Base-by-base conservation (phyloP, 768 basidiomycete species). In the Termitomyces sp. region DNA sequence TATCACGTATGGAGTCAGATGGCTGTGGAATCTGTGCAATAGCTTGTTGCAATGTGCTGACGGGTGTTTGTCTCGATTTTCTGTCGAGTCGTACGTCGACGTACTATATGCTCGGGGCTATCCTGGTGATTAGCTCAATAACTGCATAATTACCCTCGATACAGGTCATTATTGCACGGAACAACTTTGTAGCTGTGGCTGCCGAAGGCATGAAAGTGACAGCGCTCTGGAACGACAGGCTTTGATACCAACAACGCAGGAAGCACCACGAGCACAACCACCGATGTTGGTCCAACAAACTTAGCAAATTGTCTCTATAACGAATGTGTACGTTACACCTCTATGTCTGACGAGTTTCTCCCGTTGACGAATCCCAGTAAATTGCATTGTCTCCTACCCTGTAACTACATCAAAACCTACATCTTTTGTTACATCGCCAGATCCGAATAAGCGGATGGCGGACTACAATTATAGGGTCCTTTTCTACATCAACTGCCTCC, bases 41-140 rank as follows among this genome's bases (percentile, higher is more conserved):
- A 7, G 68, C 69, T n/a, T 78, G 76, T 57, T 68, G 69, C 54
- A 73, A 78, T 36, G 69, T 79, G 16, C 64, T 73, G 38, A 72
- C 76, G 0, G 79, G 78, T 32, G 67, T 76, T 4, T 75, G 74
- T 61, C 60, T 78, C 13, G 78, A 79, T 66, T 79, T 77, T 59
- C 63, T 66, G 1, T 78, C 79, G 1, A 65, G 76, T 57, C 74
- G 78, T 80, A 65, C 46, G 75, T 63, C 15, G 4, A 22, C 42
- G 44, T 35, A 28, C 28, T 28, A n/a, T 28, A 3, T 36, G 42
- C 65, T 35, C 6, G 12, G 24, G 8, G 28, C 20, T 54, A 24
- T 22, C 32, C 35, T 4, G 13, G 44, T 42, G 2, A 28, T 15
- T 33, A 3, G 28, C 39, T n/a, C 9, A 18, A 38, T 49, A 32